These are phyloP conservation scores for Mycena rebaudengoi DNA, from an alignment of 768 basidiomycete species.

Conservation along the genomic window DNA sequence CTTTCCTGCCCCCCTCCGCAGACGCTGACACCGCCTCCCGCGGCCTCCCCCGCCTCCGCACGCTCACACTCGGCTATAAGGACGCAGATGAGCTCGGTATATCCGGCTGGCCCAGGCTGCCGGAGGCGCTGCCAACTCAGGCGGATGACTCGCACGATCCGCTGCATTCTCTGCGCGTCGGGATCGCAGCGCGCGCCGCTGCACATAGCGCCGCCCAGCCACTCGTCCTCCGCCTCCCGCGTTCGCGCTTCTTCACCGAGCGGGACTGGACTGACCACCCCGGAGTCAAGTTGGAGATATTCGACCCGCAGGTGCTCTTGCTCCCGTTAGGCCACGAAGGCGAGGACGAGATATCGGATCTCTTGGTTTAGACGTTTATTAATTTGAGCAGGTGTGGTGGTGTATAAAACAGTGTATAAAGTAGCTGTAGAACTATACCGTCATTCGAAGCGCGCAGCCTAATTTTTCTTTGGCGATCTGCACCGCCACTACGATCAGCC, in stretches of 20 bases:
- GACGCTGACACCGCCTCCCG: background rate
- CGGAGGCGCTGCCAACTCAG: background rate
- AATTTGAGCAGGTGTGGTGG: too few species aligned
- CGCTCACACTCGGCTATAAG: conserved; percentile 5
- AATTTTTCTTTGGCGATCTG: too few species aligned
- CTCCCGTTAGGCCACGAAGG: background rate
- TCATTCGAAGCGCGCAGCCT: too few species aligned
- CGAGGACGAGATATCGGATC: background rate
- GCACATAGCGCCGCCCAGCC: background rate
- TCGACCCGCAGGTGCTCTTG: background rate
- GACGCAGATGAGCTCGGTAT: background rate
- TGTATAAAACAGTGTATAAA: too few species aligned
- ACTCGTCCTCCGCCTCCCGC: conserved; percentile 1
- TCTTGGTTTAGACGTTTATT: background rate
- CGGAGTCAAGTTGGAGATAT: background rate
- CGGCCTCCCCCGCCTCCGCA: background rate
- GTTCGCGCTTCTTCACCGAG: conserved; percentile 11
- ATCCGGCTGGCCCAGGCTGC: background rate
- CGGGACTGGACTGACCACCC: background rate
- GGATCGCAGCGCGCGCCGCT: background rate
- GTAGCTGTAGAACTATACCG: too few species aligned
- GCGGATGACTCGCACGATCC: background rate
- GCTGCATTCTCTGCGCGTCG: background rate
- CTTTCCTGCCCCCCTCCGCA: background rate
- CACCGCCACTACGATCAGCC: too few species aligned